Evolutionary conservation across 495 filamentous ascomycete species (phyloP), one percentile per base, ranked within the genome.

Genomic region (Penicillium argentinense): DNA sequence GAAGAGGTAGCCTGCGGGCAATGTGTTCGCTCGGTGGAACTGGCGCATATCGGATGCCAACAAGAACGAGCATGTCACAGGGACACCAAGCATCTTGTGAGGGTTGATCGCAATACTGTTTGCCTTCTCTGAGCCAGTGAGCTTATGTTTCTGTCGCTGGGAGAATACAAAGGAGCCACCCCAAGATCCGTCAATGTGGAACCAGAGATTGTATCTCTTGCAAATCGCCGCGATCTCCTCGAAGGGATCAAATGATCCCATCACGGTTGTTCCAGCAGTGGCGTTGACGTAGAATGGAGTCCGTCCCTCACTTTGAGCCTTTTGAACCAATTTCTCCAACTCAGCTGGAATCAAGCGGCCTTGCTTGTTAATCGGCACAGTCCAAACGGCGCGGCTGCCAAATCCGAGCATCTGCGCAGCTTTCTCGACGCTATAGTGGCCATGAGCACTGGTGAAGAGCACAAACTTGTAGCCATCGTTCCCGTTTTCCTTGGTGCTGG

Each of bases 241-340:
- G 51, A 97, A 83, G 2, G 87, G 88, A 63, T 97, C 92, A 62
- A 86, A 98, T 11, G 88, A 89, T 14, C 92, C 93, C 47, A 91
- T 68, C 8, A 96, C 93, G 3, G 93, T 98, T 12, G 93, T 97
- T 14, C 92, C 92, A 3, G 93, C 92, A 1, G 92, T 96, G 4
- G 92, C 87, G 60, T 96, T 97, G 60, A 97, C 89, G 68, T 92
- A 98, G 56, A 98, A 88, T 0, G 93, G 92, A 5, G 87, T 91
- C 43, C 79, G 77, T 28, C 87, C 86, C 54, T 83, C 75, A 9
- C 53, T 49, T 45, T 80, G 75, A 16, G 85, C 80, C 46, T 74
- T 71, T 11, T 72, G 28, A 18, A 96, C 71, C 12, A 80, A 66
- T 0, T 70, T 68, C 27, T 85, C 78, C 9, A 97, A 74, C 25